phyloP scores from a whole-genome alignment of 495 filamentous ascomycete species.

The Aspergillus avenaceus region DNA sequence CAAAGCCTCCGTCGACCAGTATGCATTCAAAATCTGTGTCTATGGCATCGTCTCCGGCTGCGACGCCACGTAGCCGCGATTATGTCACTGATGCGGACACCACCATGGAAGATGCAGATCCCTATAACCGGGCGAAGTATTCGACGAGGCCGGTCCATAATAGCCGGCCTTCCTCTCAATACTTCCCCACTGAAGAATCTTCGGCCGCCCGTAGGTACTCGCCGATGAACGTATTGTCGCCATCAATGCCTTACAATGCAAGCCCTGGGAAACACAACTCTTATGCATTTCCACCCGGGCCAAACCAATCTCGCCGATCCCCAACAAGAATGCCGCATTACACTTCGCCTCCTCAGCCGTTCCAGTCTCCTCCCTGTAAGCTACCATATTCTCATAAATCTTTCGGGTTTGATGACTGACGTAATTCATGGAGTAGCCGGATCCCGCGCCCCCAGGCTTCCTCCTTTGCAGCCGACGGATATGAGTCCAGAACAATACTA shows the following conservation, averaged over 20 bases:
- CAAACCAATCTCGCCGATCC: conserved; percentile 49
- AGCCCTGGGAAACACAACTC: conserved; percentile 55
- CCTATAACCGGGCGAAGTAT: conserved; percentile 78
- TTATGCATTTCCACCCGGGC: conserved; percentile 40
- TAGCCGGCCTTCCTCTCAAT: conserved; percentile 59
- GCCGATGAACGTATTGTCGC: conserved; percentile 80
- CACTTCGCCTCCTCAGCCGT: conserved; percentile 59
- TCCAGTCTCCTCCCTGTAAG: conserved; percentile 60
- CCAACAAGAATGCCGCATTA: conserved; percentile 55
- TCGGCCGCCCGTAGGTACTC: conserved; percentile 88
- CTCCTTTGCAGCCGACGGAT: conserved; percentile 65
- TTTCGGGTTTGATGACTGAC: conserved; percentile 1
- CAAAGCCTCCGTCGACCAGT: conserved; percentile 45
- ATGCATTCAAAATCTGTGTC: conserved; percentile 52
- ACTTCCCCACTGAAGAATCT: conserved; percentile 69
- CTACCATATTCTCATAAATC: conserved; percentile 8
- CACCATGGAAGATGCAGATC: conserved; percentile 88
- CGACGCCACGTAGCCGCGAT: conserved; percentile 65
- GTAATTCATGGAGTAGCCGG: conserved; percentile 21
- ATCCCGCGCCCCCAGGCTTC: conserved; percentile 48
- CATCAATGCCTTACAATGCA: conserved; percentile 52
- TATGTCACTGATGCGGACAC: conserved; percentile 72
- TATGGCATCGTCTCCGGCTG: conserved; percentile 59
- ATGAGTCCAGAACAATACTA: conserved; percentile 63
- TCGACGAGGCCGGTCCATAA: conserved; percentile 64